These are phyloP conservation scores for Phytophthora gonapodyides DNA, from an alignment of 352 stramenopile genomes.

Conservation along the genomic window DNA sequence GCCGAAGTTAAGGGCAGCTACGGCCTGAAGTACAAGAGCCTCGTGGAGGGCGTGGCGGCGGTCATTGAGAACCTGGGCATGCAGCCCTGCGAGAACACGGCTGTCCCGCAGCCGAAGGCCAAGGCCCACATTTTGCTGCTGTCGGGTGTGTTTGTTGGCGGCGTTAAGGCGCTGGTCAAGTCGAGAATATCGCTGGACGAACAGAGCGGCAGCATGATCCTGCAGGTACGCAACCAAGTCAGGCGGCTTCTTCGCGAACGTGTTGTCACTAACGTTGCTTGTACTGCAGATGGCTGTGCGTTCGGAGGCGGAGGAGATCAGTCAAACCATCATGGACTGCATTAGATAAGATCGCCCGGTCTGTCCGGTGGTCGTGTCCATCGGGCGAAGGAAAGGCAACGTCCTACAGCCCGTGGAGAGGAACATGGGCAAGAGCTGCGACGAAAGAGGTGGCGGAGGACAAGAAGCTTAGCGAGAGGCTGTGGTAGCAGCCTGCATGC, in stretches of 20 bases:
- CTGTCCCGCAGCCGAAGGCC: conserved; percentile 79
- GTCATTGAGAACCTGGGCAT: conserved; percentile 98
- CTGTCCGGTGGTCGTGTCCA: conserved; percentile 20
- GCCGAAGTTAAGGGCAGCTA: conserved; percentile 98
- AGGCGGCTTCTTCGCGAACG: neutral
- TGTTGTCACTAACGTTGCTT: conserved; percentile 16
- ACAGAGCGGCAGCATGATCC: conserved; percentile 86
- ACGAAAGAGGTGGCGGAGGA: conserved; percentile 10
- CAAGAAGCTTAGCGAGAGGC: conserved; percentile 21
- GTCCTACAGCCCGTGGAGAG: conserved; percentile 30
- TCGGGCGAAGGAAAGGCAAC: conserved; percentile 21
- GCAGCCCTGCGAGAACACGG: conserved; percentile 96
- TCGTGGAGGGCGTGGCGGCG: conserved; percentile 94
- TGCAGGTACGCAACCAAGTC: conserved; percentile 74
- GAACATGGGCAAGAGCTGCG: conserved; percentile 32
- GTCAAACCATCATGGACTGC: conserved; percentile 97
- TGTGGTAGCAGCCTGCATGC: conserved; percentile 31
- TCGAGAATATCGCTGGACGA: conserved; percentile 95
- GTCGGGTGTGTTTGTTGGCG: conserved; percentile 96
- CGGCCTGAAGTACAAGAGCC: conserved; percentile 96
- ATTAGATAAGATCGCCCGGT: conserved; percentile 82
- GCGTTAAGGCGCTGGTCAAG: conserved; percentile 95
- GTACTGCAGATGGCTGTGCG: conserved; percentile 94
- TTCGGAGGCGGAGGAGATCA: conserved; percentile 94
- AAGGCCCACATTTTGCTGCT: conserved; percentile 97